These are phyloP conservation scores for Candida piceae DNA, from an alignment of 805 yeast genomes.

Conservation along the genomic window DNA sequence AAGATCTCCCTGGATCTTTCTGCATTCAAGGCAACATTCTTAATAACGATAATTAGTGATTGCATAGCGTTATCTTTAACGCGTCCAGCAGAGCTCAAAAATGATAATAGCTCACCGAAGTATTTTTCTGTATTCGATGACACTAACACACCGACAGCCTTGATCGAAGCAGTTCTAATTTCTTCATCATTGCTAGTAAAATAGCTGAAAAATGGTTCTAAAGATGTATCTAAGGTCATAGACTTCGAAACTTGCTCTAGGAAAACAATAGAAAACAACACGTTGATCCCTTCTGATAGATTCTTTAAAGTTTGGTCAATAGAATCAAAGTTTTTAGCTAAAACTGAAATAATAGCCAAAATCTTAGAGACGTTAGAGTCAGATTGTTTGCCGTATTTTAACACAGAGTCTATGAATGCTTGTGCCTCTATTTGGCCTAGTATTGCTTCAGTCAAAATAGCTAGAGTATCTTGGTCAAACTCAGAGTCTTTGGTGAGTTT, in stretches of 20 bases:
- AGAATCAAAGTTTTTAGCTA: slow-evolving; percentile 29
- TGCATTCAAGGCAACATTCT: slow-evolving; percentile 4
- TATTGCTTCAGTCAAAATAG: slow-evolving; percentile 15
- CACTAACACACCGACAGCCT: slow-evolving; percentile 47
- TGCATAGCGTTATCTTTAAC: slow-evolving; percentile 5
- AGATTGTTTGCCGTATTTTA: slow-evolving; percentile 15
- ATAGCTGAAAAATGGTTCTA: slow-evolving; percentile 33
- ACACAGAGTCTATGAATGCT: slow-evolving; percentile 11
- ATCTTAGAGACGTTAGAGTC: slow-evolving; percentile 25
- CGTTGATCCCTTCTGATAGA: slow-evolving; percentile 17
- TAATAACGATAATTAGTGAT: slow-evolving; percentile 8
- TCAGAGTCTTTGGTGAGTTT: slow-evolving; percentile 10
- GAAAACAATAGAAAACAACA: slow-evolving; percentile 32
- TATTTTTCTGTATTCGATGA: slow-evolving; percentile 34
- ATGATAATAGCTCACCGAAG: slow-evolving; percentile 34
- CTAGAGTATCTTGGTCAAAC: slow-evolving; percentile 17
- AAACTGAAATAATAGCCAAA: slow-evolving; percentile 31
- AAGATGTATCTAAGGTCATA: slow-evolving; percentile 28
- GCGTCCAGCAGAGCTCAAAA: slow-evolving; percentile 7
- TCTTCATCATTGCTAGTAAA: slow-evolving; percentile 29
- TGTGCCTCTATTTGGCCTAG: slow-evolving; percentile 8
- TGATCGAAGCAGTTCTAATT: slow-evolving; percentile 43
- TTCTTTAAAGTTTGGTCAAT: slow-evolving; percentile 17
- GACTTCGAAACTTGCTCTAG: slow-evolving; percentile 46
- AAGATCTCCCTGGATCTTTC: slow-evolving; percentile 9